Base-by-base conservation (phyloP, 1,284 basidiomycete species). In the Rhodotorula sp. region DNA sequence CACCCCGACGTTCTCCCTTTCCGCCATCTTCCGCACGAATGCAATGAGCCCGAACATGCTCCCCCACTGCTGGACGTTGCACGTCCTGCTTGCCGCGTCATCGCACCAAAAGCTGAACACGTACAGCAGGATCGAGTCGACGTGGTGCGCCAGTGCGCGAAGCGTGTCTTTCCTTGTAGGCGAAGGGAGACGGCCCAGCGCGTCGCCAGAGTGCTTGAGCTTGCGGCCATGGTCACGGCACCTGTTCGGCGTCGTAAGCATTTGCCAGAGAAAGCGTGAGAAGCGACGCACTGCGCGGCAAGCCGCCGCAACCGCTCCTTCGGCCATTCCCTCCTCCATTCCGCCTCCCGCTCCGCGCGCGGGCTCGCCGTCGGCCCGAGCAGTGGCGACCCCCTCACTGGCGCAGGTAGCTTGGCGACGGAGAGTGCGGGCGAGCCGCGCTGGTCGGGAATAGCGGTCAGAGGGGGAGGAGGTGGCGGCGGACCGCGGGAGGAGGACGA, bases 91-190 rank as follows among this genome's bases (percentile, higher is more conserved):
- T 7, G 77, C 78, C 48, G 81, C 80, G 59, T 86, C 85, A 58
- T 84, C 83, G 71, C 83, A 82, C 79, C 82, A 85, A 75, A 84
- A 85, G 34, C 83, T 79, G 72, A 83, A 84, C 27, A 83, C 80
- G 78, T 83, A 86, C 12, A 85, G 80, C 9, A 85, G 77, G 39
- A 84, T 79, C 25, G 84, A 82, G 70, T 86, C 85, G 41, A 83
- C 82, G 62, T 83, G 82, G 72, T 82, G 81, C 22, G 84, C 76
- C 0, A 83, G 75, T 12, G 82, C 82, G 37, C 82, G 76, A 6
- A 83, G 60, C 37, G 37, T 25, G 66, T 67, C 60, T 7, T 69
- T 37, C 55, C 64, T 41, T 65, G 44, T 34, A 2, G 58, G 34
- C 1, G 37, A 37, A 15, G 66, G 7, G 7, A 34, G n/a, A 56